Evolutionary conservation across 805 yeast species (phyloP), one percentile per base, ranked within the genome.

Genomic region (Komagataella pseudopastoris): DNA sequence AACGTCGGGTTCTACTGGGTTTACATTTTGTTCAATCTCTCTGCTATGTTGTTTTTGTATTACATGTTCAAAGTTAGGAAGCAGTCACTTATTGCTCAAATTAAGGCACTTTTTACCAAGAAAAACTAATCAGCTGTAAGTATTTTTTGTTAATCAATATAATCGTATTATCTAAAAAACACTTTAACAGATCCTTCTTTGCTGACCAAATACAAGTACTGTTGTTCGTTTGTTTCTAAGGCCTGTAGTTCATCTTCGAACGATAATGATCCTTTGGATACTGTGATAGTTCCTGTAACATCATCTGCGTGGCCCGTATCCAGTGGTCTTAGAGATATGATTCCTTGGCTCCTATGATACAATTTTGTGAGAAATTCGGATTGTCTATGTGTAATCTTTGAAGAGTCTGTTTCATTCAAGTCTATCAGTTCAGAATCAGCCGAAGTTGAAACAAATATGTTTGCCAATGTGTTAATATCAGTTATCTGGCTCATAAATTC

Each of bases 281-380:
- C 71, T 0, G 77, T 70, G 45, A 88, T 60, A 3, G 82, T 71
- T 1, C 96, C 96, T 0, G 95, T 83, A 2, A 86, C 76, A 61
- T 88, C 96, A 47, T 76, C 78, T 0, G 96, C 95, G 57, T 88
- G 72, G 0, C 96, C 96, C 0, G 96, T 87, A 3, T 76, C 71
- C 53, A 88, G 67, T 1, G 95, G 89, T 58, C 77, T 75, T 43
- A 88, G 60, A 18, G 74, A 70, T n/a, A 88, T 56, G 45, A 79
- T 70, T 46, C 80, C 54, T 36, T 71, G 69, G 0, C 86, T 69
- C 52, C 75, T 71, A 57, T 80, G 80, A 18, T 75, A 61, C 20
- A 80, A 54, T 52, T 73, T 74, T 2, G 69, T 63, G 22, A 78
- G 60, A 55, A 80, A 75, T 44, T 75, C 77, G 0, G 78, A 62